Conservation (phyloP, 1,284 basidiomycete species). For the Boletus smithii region DNA sequence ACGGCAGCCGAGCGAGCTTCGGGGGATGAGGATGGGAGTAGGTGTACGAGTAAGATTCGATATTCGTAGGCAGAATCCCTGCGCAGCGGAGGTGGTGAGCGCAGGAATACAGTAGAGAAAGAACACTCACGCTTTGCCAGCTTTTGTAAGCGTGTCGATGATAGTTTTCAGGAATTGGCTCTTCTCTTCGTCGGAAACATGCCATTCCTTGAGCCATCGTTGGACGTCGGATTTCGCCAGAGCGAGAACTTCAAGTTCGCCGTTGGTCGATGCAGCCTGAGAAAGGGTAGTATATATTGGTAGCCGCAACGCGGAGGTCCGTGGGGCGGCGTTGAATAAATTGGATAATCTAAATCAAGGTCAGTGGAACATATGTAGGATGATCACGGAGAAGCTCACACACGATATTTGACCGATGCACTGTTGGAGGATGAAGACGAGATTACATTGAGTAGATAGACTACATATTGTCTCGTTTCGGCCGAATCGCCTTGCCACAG, state of each 20-base stretch:
- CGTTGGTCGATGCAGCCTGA: constrained; percentile 58
- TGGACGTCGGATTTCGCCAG: constrained; percentile 63
- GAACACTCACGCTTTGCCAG: constrained; percentile 53
- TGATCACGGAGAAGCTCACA: constrained; percentile 43
- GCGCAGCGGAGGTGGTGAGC: background rate
- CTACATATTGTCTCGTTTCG: constrained; percentile 51
- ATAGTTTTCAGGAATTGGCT: constrained; percentile 67
- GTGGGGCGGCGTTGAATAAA: constrained; percentile 81
- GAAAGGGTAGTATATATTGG: constrained; percentile 68
- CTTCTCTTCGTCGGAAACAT: constrained; percentile 64
- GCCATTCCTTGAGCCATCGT: constrained; percentile 78
- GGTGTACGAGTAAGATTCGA: constrained; percentile 57
- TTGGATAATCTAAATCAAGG: constrained; percentile 66
- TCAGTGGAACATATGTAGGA: constrained; percentile 7
- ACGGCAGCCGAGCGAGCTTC: constrained; percentile 52
- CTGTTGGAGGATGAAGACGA: constrained; percentile 52
- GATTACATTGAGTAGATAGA: constrained; percentile 53
- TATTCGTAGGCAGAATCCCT: constrained; percentile 66
- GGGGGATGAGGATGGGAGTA: constrained; percentile 52
- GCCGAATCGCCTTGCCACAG: constrained; percentile 53
- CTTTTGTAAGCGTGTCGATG: constrained; percentile 59
- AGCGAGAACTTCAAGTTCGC: constrained; percentile 68
- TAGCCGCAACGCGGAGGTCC: constrained; percentile 64
- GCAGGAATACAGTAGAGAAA: background rate
- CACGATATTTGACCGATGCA: constrained; percentile 61